Conservation (phyloP, 768 basidiomycete genomes). For the Fomitopsis serialis region DNA sequence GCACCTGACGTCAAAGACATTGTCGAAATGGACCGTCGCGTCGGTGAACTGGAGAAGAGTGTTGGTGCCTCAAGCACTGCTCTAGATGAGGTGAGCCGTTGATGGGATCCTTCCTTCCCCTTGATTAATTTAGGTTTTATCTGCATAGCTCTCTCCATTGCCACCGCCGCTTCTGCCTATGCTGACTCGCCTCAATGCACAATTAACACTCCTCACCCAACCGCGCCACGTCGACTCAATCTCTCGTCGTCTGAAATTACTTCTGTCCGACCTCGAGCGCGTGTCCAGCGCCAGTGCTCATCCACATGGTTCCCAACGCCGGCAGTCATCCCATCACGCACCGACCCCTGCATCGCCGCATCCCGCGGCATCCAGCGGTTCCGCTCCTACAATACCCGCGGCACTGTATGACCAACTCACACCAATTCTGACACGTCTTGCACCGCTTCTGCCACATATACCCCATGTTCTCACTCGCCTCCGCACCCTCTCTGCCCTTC, state of each 20-base stretch:
- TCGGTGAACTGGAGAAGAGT: conserved; percentile 77
- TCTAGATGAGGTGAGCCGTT: conserved; percentile 68
- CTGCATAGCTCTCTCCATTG: conserved; percentile 57
- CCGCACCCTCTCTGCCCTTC: conserved; percentile 76
- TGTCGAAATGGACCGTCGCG: conserved; percentile 75
- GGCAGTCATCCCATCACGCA: conserved; percentile 13
- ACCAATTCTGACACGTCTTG: conserved; percentile 64
- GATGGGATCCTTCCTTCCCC: not conserved
- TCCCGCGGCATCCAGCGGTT: conserved; percentile 1
- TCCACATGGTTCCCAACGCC: conserved; percentile 34
- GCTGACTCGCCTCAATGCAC: conserved; percentile 76
- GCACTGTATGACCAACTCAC: conserved; percentile 55
- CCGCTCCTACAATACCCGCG: conserved; percentile 8
- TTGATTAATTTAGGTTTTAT: not conserved
- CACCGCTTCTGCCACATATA: conserved; percentile 72
- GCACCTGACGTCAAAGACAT: conserved; percentile 39
- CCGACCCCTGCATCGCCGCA: conserved; percentile 4
- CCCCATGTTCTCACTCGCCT: conserved; percentile 89
- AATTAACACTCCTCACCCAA: conserved; percentile 85
- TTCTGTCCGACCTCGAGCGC: conserved; percentile 90
- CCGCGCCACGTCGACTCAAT: conserved; percentile 95
- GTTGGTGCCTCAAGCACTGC: conserved; percentile 78
- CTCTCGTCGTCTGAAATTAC: conserved; percentile 86
- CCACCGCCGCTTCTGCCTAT: conserved; percentile 80
- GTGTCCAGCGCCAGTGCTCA: conserved; percentile 39